Evolutionary conservation across 805 yeast genomes (phyloP), one percentile per base, ranked within the genome.

Genomic region (Saturnispora halmiae): DNA sequence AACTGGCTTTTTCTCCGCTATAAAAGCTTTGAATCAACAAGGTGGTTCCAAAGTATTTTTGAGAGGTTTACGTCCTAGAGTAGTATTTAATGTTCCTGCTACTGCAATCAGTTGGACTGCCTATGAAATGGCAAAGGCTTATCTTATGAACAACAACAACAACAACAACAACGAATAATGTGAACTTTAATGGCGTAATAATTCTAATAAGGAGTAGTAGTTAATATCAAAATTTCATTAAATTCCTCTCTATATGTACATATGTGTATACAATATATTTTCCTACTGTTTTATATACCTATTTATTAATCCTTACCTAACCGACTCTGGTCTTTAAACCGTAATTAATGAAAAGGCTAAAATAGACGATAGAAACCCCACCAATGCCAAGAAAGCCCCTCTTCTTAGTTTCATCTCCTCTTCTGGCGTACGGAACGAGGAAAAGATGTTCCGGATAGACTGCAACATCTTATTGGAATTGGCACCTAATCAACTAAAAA

Each of bases 81-180:
- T 92, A 42, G 78, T 90, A 25, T 82, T 92, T 50, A 87, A 87
- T 60, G 87, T 90, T 58, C 98, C 98, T 18, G 79, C 94, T 34
- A 90, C 97, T 7, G 97, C 97, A 16, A 87, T 90, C 46, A 79
- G 94, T 49, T 90, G 97, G 97, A 90, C 97, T 2, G 85, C 95
- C 21, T 90, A 90, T 61, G 98, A 90, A 60, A 84, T 88, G 90
- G 96, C 96, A 33, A 90, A 90, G 63, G 79, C 75, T 50, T 69
- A 80, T 21, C 19, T 39, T 15, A 39, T 32, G 37, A 34, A 39
- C 20, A 29, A 31, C 10, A 13, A 38, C 5, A 37, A 22, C 10
- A 22, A 22, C 10, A 22, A 22, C 10, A 22, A 22, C 10, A 22
- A 22, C 26, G 10, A 22, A n/a, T n/a, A n/a, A n/a, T n/a, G n/a